Conservation (phyloP, 108 stramenopile species). For the Cyclotella baltica region DNA sequence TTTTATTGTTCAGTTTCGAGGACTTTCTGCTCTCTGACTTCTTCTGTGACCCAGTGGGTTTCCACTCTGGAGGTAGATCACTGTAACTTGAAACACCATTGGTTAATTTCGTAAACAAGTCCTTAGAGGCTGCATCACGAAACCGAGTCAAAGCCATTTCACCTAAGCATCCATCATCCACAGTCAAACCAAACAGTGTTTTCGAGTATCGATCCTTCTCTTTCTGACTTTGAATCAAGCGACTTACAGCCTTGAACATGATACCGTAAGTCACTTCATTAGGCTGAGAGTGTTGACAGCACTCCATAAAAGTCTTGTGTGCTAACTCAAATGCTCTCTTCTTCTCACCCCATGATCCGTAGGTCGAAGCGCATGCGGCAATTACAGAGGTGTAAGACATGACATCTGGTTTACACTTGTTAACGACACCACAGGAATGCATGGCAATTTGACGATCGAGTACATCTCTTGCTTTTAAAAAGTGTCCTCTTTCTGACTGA, state of each 20-base stretch:
- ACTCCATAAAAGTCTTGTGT: slow-evolving; percentile 65
- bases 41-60: neutral
- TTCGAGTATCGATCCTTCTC: slow-evolving; percentile 50
- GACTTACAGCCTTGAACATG: slow-evolving; percentile 76
- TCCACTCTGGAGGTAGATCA: slow-evolving; percentile 46
- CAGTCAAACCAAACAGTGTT: slow-evolving; percentile 51
- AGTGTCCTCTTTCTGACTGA: slow-evolving; percentile 51
- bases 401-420: slow-evolving; percentile 74
- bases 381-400: slow-evolving; percentile 75
- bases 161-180: slow-evolving; percentile 66
- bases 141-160: slow-evolving; percentile 71
- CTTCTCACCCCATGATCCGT: slow-evolving; percentile 41
- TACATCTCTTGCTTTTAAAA: slow-evolving; percentile 64
- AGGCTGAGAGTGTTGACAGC: slow-evolving; percentile 48
- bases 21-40: slow-evolving; percentile 1
- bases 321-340: slow-evolving; percentile 71
- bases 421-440: slow-evolving; percentile 33
- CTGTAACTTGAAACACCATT: slow-evolving; percentile 47
- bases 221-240: slow-evolving; percentile 47
- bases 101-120: slow-evolving; percentile 58
- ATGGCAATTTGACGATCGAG: slow-evolving; percentile 75
- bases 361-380: slow-evolving; percentile 62
- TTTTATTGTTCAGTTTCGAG: neutral
- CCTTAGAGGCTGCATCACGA: slow-evolving; percentile 54
- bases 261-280: slow-evolving; percentile 88